These are phyloP conservation scores for Elsinoe necatrix DNA, from an alignment of 2,329 filamentous ascomycete species.

Conservation along the genomic window DNA sequence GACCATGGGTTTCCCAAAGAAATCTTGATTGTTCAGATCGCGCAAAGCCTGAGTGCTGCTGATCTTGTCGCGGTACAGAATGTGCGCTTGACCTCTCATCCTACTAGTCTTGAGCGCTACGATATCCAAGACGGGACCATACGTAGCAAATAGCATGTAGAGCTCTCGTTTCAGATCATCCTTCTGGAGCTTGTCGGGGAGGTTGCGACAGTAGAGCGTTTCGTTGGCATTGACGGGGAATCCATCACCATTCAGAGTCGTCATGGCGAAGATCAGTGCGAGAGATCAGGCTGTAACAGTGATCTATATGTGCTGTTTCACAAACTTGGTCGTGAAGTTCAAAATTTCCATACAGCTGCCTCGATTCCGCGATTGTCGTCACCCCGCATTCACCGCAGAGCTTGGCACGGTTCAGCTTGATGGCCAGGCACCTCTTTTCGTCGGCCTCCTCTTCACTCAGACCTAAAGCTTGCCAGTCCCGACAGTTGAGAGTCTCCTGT, in stretches of 20 bases:
- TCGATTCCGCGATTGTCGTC: neutral
- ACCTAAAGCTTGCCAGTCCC: slow-evolving; percentile 25
- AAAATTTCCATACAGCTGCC: neutral
- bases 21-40: slow-evolving; percentile 72
- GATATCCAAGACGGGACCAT: slow-evolving; percentile 85
- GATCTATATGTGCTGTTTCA: no score
- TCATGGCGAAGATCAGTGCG: neutral
- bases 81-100: slow-evolving; percentile 93
- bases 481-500: slow-evolving; percentile 99
- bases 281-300: no score
- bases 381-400: neutral
- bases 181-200: slow-evolving; percentile 86
- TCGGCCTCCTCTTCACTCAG: neutral
- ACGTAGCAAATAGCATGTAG: slow-evolving; percentile 90
- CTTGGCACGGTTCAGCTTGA: no score
- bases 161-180: slow-evolving; percentile 75
- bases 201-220: slow-evolving; percentile 81
- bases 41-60: slow-evolving; percentile 92
- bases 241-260: neutral
- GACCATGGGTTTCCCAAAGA: slow-evolving; percentile 80
- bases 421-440: neutral
- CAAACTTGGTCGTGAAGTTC: neutral
- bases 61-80: slow-evolving; percentile 82
- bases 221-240: slow-evolving; percentile 15
- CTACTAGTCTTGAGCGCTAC: slow-evolving; percentile 80